These are phyloP conservation scores for Fusarium hainanense DNA, from an alignment of 2,329 filamentous ascomycete species.

Conservation along the genomic window DNA sequence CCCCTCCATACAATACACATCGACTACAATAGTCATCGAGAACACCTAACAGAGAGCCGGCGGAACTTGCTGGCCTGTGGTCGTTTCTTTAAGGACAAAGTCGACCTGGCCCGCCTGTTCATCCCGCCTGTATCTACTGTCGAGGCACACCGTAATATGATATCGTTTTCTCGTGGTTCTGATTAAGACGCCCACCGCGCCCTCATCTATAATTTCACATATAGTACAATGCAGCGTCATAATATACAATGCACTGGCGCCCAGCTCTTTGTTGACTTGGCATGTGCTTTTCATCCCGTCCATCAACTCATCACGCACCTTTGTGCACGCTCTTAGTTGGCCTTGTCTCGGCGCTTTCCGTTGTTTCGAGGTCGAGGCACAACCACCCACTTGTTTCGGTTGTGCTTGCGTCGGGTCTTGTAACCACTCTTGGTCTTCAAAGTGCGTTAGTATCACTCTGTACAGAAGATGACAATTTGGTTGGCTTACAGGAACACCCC, in stretches of 20 bases:
- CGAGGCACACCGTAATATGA: background rate
- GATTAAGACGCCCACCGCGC: constrained; percentile 31
- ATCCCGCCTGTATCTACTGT: background rate
- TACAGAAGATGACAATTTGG: background rate
- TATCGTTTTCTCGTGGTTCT: constrained; percentile 15
- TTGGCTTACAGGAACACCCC: constrained; percentile 88
- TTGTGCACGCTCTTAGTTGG: constrained; percentile 47
- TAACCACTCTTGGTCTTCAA: constrained; percentile 80
- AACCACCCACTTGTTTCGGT: constrained; percentile 92
- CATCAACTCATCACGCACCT: constrained; percentile 31
- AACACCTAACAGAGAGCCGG: background rate
- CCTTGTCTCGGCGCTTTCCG: constrained; percentile 84
- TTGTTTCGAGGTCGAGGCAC: constrained; percentile 86
- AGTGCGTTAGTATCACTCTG: constrained; percentile 20
- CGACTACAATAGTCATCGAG: background rate
- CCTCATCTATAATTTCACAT: constrained; percentile 49
- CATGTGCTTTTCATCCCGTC: constrained; percentile 25
- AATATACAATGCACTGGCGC: constrained; percentile 47
- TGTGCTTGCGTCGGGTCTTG: constrained; percentile 91
- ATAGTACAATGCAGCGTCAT: constrained; percentile 49
- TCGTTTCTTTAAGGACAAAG: background rate
- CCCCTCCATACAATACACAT: too few relatives aligned
- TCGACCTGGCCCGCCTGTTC: background rate
- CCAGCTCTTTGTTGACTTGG: constrained; percentile 20
- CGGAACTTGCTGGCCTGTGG: background rate